Conservation (phyloP, 2,329 filamentous ascomycete genomes). For the Fusarium continuum region DNA sequence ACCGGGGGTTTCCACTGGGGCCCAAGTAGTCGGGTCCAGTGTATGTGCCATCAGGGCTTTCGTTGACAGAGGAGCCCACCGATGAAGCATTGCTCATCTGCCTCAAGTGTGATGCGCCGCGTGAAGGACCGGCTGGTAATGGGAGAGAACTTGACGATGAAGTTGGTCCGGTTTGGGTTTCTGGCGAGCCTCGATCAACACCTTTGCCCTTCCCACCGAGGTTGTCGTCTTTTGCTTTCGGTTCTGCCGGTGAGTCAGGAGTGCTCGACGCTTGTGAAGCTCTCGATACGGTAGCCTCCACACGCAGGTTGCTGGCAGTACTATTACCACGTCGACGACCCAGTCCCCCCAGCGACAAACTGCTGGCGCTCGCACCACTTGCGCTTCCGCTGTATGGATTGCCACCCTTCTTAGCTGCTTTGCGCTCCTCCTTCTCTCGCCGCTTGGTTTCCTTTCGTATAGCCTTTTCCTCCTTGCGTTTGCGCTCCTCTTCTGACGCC, state of each 20-base stretch:
- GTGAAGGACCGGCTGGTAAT: conserved; percentile 60
- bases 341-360: conserved; percentile 68
- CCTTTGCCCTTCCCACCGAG: conserved; percentile 71
- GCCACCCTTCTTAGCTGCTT: conserved; percentile 70
- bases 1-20: conserved; percentile 57
- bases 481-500: conserved; percentile 93
- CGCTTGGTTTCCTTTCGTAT: conserved; percentile 81
- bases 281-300: conserved; percentile 62
- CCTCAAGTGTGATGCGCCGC: conserved; percentile 75
- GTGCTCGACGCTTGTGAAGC: conserved; percentile 47
- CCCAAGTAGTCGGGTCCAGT: conserved; percentile 46
- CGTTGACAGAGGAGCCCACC: conserved; percentile 77
- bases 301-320: conserved; percentile 65
- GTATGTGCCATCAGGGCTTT: conserved; percentile 68
- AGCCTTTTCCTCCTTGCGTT: conserved; percentile 72
- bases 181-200: conserved; percentile 63
- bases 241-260: conserved; percentile 37
- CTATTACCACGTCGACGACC: conserved; percentile 69
- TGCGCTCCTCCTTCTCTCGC: conserved; percentile 84
- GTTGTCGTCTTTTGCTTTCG: conserved; percentile 46
- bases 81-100: conserved; percentile 91
- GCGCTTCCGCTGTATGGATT: conserved; percentile 49
- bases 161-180: conserved; percentile 40
- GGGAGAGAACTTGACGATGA: conserved; percentile 54
- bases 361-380: conserved; percentile 67